Conservation (phyloP, 2,329 filamentous ascomycete genomes). For the Emericellopsis cladophorae region DNA sequence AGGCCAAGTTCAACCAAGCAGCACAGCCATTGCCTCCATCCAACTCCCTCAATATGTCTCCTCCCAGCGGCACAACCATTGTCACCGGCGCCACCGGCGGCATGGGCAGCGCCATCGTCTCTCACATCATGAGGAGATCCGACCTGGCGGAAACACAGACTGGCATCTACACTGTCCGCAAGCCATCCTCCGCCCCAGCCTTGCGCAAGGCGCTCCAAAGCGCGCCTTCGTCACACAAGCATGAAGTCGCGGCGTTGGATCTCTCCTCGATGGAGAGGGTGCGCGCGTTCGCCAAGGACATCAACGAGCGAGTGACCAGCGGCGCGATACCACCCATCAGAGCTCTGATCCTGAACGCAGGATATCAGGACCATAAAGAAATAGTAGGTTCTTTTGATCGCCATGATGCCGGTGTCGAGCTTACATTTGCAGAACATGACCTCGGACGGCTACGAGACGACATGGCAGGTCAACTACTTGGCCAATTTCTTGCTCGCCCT, state of each 20-base stretch:
- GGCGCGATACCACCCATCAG: slow-evolving; percentile 23
- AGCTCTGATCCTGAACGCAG: slow-evolving; percentile 22
- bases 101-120: slow-evolving; percentile 20
- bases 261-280: slow-evolving; percentile 15
- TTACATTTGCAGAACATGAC: slow-evolving; percentile 10
- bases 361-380: slow-evolving; percentile 7
- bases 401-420: neutral
- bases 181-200: slow-evolving; percentile 13
- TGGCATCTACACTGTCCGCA: slow-evolving; percentile 23
- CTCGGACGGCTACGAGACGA: slow-evolving; percentile 15
- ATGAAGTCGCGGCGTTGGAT: slow-evolving; percentile 19
- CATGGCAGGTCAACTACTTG: slow-evolving; percentile 19
- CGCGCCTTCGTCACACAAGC: slow-evolving; percentile 10
- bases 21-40: neutral
- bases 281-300: slow-evolving; percentile 10
- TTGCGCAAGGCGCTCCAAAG: slow-evolving; percentile 10
- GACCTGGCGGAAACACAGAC: slow-evolving; percentile 17
- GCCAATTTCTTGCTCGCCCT: slow-evolving; percentile 16
- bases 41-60: neutral
- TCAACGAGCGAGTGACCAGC: slow-evolving; percentile 15
- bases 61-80: slow-evolving; percentile 15
- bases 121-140: slow-evolving; percentile 12
- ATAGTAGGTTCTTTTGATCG: neutral
- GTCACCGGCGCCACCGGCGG: slow-evolving; percentile 26
- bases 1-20: no score